Percentiles rank a stretch among this genome's conserved stretches.
phyloP scores from a whole-genome alignment of 805 yeast species.

The Candida berthetii region DNA sequence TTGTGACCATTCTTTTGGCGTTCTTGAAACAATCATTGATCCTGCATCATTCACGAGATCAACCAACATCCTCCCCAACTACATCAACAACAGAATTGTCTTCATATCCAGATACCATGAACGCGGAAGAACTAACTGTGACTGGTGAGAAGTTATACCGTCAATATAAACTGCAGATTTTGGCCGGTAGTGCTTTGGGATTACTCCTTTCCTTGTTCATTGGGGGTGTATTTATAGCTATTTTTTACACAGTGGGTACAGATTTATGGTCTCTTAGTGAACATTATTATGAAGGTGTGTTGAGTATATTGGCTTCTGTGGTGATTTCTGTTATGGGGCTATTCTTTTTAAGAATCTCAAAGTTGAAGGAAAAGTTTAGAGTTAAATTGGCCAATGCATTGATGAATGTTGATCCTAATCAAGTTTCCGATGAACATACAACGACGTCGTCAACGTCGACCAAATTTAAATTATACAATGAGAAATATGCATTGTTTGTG shows the following conservation, averaged over 20 bases:
- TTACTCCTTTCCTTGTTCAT: slow-evolving; percentile 60
- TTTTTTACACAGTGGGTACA: slow-evolving; percentile 72
- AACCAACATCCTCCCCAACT: not conserved
- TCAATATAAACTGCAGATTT: slow-evolving; percentile 59
- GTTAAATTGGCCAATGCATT: slow-evolving; percentile 44
- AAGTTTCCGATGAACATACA: slow-evolving; percentile 12
- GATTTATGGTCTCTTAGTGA: slow-evolving; percentile 88
- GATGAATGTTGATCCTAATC: slow-evolving; percentile 21
- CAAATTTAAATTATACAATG: slow-evolving; percentile 32
- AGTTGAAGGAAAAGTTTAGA: slow-evolving; percentile 79
- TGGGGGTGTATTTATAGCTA: slow-evolving; percentile 63
- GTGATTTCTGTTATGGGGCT: slow-evolving; percentile 86
- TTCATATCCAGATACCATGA: not conserved
- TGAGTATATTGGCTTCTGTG: slow-evolving; percentile 70
- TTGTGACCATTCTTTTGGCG: slow-evolving; percentile 66
- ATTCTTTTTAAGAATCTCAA: slow-evolving; percentile 73
- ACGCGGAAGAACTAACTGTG: slow-evolving; percentile 9
- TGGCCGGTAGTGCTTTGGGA: slow-evolving; percentile 78
- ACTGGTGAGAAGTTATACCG: slow-evolving; percentile 30
- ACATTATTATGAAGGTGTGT: slow-evolving; percentile 82
- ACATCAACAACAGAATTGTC: not conserved
- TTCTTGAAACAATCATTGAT: slow-evolving; percentile 58
- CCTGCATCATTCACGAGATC: slow-evolving; percentile 23
- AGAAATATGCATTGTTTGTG: slow-evolving; percentile 65
- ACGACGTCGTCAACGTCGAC: no score